Base-by-base conservation (phyloP, 176 grass and related monocot species). In the Puccinellia tenuiflora region DNA sequence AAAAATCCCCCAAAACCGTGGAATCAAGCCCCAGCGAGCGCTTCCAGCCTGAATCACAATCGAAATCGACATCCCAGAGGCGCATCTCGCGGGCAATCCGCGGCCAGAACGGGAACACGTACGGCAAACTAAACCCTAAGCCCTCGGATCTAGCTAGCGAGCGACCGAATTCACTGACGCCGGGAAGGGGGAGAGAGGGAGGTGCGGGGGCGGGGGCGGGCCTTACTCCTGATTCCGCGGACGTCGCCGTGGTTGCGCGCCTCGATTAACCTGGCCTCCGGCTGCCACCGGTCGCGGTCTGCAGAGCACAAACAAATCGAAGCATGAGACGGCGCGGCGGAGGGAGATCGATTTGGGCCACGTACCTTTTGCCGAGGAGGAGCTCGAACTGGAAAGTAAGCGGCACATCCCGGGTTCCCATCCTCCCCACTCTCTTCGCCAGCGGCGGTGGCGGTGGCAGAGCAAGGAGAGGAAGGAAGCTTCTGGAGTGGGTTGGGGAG, bases 211-310 rank as follows among this genome's bases (percentile, higher is more conserved):
- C 25, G 52, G 18, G 20, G 1, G 12, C 0, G 21, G 46, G 65
- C 4, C 28, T 75, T 81, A 81, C 78, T 73, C 69, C 81, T 86
- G 68, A 86, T 61, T 14, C 29, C 9, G 34, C 68, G 56, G 77
- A 81, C 59, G 42, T 80, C 13, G 9, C 78, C 68, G 34, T 45
- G 0, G 85, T 81, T 51, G 78, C 78, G 46, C 59, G 68, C 68
- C 22, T 31, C 34, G 57, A 86, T 28, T 68, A 86, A 37, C 33
- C 18, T 42, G 20, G 78, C 85, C 56, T 5, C 45, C 18, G 1
- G 24, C 21, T 68, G 85, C 57, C 78, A 81, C 15, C 0, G 18
- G 20, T 51, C 78, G 4, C 13, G 78, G 1, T 67, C 78, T 67
- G 61, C 60, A n/a, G 4, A 26, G 0, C 73, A 35, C 45, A 52